These are phyloP conservation scores for Nevesoporus exiguus DNA, from an alignment of 768 basidiomycete species.

Conservation along the genomic window DNA sequence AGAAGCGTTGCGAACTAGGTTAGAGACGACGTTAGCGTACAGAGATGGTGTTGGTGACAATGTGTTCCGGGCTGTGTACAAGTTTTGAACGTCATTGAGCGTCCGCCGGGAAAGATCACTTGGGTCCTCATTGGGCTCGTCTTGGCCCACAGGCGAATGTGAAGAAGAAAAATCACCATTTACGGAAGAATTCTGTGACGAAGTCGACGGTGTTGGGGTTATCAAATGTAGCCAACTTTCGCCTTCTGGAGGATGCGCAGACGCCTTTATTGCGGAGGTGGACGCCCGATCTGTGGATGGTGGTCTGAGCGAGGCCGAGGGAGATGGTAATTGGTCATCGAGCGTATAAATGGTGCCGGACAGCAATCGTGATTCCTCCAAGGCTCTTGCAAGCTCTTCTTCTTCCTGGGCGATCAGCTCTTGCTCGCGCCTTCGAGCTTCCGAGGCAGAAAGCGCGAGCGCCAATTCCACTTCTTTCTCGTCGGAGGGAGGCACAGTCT, in stretches of 20 bases:
- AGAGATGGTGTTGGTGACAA: conserved; percentile 18
- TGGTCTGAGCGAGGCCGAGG: conserved; percentile 5
- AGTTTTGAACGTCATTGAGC: conserved; percentile 4
- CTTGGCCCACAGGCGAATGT: conserved; percentile 20
- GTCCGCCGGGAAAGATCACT: conserved; percentile 3
- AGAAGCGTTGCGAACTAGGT: conserved; percentile 16
- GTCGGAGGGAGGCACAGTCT: conserved; percentile 29
- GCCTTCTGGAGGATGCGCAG: conserved; percentile 22
- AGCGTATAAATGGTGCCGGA: conserved; percentile 10
- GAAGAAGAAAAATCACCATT: conserved; percentile 29
- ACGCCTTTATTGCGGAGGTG: conserved; percentile 11
- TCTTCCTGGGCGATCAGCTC: conserved; percentile 45
- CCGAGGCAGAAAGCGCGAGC: conserved; percentile 43
- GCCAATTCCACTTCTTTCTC: conserved; percentile 48
- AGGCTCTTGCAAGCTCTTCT: conserved; percentile 60
- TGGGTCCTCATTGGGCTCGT: conserved; percentile 5
- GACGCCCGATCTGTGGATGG: conserved; percentile 17
- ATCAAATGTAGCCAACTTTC: conserved; percentile 32
- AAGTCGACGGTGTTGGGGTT: conserved; percentile 26
- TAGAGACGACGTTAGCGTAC: conserved; percentile 27
- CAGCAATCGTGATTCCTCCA: conserved; percentile 49
- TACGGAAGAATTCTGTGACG: conserved; percentile 13
- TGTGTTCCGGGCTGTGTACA: conserved; percentile 1
- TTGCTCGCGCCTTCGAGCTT: conserved; percentile 32
- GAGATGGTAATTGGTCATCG: conserved; percentile 5